phyloP scores from a whole-genome alignment of 352 stramenopile species.

The Phytophthora ohioensis region DNA sequence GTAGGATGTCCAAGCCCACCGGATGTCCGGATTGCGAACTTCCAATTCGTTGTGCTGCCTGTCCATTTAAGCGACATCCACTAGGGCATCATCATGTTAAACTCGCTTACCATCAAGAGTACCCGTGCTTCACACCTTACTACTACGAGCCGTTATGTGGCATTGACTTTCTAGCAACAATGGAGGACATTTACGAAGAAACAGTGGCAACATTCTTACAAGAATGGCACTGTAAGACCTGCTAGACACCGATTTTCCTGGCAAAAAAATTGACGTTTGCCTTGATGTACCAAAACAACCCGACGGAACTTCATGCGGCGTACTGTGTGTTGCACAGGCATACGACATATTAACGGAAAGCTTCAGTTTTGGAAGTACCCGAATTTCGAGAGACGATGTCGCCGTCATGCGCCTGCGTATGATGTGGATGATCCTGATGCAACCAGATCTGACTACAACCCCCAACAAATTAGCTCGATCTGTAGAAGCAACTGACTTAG shows the following conservation, averaged over 20 bases:
- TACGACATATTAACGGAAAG: constrained; percentile 1
- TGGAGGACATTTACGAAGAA: constrained; percentile 6
- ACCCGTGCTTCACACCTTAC: too few species aligned
- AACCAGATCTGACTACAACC: constrained; percentile 9
- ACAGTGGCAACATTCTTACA: constrained; percentile 8
- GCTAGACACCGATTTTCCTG: not conserved
- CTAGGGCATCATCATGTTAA: too few species aligned
- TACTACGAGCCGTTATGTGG: not conserved
- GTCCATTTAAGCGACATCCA: too few species aligned
- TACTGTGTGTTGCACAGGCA: constrained; percentile 3
- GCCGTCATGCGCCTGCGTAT: constrained; percentile 6
- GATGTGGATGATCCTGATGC: not conserved
- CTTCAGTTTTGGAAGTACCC: not conserved
- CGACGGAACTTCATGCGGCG: constrained; percentile 14
- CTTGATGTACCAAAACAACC: not conserved
- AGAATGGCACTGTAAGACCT: not conserved
- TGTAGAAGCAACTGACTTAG: too few species aligned
- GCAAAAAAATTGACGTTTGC: constrained; percentile 3
- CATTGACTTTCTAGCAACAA: not conserved
- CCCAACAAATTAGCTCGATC: constrained; percentile 5
- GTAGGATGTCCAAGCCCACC: too few species aligned
- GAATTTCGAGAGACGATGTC: constrained; percentile 3
- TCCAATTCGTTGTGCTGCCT: too few species aligned
- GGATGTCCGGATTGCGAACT: too few species aligned
- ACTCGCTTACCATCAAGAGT: too few species aligned